A percentile compares a stretch with the other conserved stretches of the same genome.
phyloP scores from a whole-genome alignment of 192 early-diverging fungal genomes.

The Podila verticillata region DNA sequence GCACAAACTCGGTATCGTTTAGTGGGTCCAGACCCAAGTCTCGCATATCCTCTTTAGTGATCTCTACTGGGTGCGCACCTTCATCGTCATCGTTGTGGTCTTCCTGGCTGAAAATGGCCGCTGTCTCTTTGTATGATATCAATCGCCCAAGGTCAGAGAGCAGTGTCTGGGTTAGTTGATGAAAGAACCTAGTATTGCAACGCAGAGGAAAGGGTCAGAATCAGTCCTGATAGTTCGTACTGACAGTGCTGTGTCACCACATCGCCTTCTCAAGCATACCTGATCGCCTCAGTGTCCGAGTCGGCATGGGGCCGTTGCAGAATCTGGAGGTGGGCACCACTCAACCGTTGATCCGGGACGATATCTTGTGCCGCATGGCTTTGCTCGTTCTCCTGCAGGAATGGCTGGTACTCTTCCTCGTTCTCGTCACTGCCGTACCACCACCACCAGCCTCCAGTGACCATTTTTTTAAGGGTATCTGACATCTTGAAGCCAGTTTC shows the following conservation, averaged over 20 bases:
- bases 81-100: neutral
- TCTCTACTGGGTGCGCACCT: constrained; percentile 3
- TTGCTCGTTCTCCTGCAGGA: constrained; percentile 6
- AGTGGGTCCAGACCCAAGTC: constrained; percentile 55
- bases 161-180: constrained; percentile 47
- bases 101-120: constrained; percentile 35
- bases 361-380: constrained; percentile 8
- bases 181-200: constrained; percentile 45
- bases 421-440: constrained; percentile 55
- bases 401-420: constrained; percentile 28
- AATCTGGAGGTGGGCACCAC: constrained; percentile 8
- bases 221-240: neutral
- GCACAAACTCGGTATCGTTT: constrained; percentile 52
- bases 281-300: constrained; percentile 46
- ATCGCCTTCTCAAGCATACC: constrained; percentile 7
- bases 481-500: constrained; percentile 35
- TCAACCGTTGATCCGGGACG: constrained; percentile 2
- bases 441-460: constrained; percentile 62
- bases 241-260: neutral
- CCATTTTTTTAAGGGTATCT: constrained; percentile 49
- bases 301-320: constrained; percentile 24
- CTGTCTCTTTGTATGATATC: constrained; percentile 35
- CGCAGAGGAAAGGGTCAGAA: neutral
- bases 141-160: constrained; percentile 36
- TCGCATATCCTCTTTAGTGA: constrained; percentile 49